Percentiles rank a stretch among this genome's conserved stretches.
Conservation (phyloP, 768 basidiomycete genomes). For the Hortiboletus flavorubellus region DNA sequence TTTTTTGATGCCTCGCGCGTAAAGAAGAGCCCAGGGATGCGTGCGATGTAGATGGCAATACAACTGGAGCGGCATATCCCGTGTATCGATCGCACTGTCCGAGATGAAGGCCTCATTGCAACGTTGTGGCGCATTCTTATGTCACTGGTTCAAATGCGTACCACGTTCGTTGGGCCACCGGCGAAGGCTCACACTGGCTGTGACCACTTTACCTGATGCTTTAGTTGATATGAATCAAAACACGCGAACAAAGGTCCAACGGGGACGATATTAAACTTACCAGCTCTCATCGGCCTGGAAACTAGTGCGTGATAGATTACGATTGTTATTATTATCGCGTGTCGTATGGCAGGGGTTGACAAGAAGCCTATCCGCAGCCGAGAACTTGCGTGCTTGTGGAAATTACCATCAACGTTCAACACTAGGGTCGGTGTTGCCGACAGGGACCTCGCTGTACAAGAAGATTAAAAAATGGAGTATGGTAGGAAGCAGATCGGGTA, state of each 20-base stretch:
- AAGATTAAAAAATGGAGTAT: too few species aligned
- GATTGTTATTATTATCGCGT: constrained; percentile 5
- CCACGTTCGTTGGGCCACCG: constrained; percentile 12
- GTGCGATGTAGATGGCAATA: constrained; percentile 7
- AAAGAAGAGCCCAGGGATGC: constrained; percentile 8
- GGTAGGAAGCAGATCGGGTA: too few species aligned
- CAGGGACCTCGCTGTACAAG: too few species aligned
- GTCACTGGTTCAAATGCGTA: constrained; percentile 10
- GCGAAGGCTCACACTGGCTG: constrained; percentile 10
- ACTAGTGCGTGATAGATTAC: constrained; percentile 19
- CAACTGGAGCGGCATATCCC: constrained; percentile 11
- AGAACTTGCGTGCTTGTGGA: constrained; percentile 1
- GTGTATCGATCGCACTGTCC: neutral
- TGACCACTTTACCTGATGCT: constrained; percentile 9
- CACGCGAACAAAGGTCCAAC: constrained; percentile 17
- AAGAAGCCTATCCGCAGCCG: neutral
- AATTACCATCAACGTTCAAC: constrained; percentile 12
- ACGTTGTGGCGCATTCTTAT: constrained; percentile 25
- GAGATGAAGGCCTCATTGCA: constrained; percentile 16
- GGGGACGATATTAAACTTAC: constrained; percentile 15
- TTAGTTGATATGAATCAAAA: constrained; percentile 7
- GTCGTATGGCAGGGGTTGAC: neutral
- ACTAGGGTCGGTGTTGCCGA: too few species aligned
- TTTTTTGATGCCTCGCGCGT: constrained; percentile 15
- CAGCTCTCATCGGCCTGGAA: constrained; percentile 7